These are phyloP conservation scores for Aspergillus pseudotamarii DNA, from an alignment of 2,329 filamentous ascomycete genomes.

Conservation along the genomic window DNA sequence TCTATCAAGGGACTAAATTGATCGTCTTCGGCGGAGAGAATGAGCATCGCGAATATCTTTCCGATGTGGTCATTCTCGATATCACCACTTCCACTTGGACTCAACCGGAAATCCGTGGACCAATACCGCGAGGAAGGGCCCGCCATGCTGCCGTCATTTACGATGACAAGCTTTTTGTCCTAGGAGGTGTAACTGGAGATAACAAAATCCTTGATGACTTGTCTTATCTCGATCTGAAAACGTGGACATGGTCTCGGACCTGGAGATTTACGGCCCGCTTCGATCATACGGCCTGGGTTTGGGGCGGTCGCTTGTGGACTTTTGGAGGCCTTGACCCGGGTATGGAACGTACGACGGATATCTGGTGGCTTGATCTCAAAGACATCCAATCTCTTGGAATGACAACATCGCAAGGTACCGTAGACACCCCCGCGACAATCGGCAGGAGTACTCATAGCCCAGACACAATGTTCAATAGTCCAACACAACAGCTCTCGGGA, in stretches of 20 bases:
- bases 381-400: slow-evolving; percentile 83
- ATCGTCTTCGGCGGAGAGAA: slow-evolving; percentile 98
- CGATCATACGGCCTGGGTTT: slow-evolving; percentile 93
- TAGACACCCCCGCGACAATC: slow-evolving; percentile 43
- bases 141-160: slow-evolving; percentile 92
- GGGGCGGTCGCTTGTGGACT: slow-evolving; percentile 91
- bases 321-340: slow-evolving; percentile 93
- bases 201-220: slow-evolving; percentile 95
- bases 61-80: slow-evolving; percentile 94
- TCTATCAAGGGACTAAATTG: slow-evolving; percentile 94
- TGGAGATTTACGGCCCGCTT: slow-evolving; percentile 96
- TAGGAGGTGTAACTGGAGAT: slow-evolving; percentile 92
- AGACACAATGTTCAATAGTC: slow-evolving; percentile 41
- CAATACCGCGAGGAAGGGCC: slow-evolving; percentile 84
- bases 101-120: slow-evolving; percentile 82
- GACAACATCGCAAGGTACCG: slow-evolving; percentile 60
- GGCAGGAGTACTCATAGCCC: slow-evolving; percentile 41
- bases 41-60: slow-evolving; percentile 92
- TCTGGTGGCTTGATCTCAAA: slow-evolving; percentile 97
- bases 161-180: slow-evolving; percentile 94
- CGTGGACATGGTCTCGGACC: slow-evolving; percentile 93
- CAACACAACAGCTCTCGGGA: slow-evolving; percentile 37
- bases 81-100: slow-evolving; percentile 94
- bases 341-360: slow-evolving; percentile 94
- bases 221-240: slow-evolving; percentile 94